These are phyloP conservation scores for Exophiala aquamarina DNA, from an alignment of 2,329 filamentous ascomycete genomes.

Conservation along the genomic window DNA sequence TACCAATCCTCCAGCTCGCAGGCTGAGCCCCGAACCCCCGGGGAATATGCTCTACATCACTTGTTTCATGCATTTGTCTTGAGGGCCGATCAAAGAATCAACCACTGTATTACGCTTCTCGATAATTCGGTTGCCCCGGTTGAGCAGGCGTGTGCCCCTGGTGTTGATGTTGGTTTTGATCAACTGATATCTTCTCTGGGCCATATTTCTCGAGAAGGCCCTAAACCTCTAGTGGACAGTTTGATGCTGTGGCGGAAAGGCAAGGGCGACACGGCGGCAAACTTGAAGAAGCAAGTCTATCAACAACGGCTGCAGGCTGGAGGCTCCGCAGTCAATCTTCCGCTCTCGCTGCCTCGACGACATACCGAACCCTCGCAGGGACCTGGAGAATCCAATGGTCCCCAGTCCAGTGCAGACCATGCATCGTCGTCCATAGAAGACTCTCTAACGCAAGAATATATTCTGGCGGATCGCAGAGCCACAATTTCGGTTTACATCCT, in stretches of 20 bases:
- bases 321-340: conserved; percentile 8
- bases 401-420: conserved; percentile 32
- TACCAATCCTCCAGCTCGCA: conserved; percentile 74
- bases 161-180: conserved; percentile 85
- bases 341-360: conserved; percentile 59
- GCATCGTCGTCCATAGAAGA: conserved; percentile 31
- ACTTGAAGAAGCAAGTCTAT: conserved; percentile 51
- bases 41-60: conserved; percentile 95
- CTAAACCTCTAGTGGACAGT: conserved; percentile 91
- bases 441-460: conserved; percentile 56
- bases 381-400: conserved; percentile 35
- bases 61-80: conserved; percentile 96
- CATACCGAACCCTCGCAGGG: conserved; percentile 71
- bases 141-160: conserved; percentile 85
- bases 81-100: conserved; percentile 94
- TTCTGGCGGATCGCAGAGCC: conserved; percentile 81
- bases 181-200: conserved; percentile 90
- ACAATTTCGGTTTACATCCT: conserved; percentile 95
- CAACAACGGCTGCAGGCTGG: conserved; percentile 20
- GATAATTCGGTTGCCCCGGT: conserved; percentile 80
- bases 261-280: conserved; percentile 84
- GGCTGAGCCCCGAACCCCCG: conserved; percentile 85
- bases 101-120: conserved; percentile 77
- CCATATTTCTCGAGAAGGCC: conserved; percentile 90
- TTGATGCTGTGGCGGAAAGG: conserved; percentile 98